phyloP scores from a whole-genome alignment of 1,139 yeast species.

The Meyerozyma carpophila region DNA sequence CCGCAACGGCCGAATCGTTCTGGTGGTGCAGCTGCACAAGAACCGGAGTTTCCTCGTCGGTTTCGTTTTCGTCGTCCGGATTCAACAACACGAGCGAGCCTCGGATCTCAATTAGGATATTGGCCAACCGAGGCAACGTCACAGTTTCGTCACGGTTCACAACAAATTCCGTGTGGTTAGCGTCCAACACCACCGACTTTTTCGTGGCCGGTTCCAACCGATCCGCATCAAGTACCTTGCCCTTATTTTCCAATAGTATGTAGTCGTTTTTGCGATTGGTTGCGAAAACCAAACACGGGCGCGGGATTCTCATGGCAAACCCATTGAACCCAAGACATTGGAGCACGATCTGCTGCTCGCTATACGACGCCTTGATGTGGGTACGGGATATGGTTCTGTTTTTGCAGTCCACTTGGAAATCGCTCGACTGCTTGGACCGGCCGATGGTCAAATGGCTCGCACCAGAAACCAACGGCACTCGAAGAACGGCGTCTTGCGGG shows the following conservation, averaged over 20 bases:
- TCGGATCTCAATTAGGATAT: constrained; percentile 57
- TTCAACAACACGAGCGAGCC: constrained; percentile 55
- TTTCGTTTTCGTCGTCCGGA: constrained; percentile 40
- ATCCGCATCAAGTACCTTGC: constrained; percentile 5
- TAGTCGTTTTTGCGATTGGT: constrained; percentile 23
- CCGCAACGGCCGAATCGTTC: constrained; percentile 4
- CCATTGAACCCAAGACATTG: constrained; percentile 73
- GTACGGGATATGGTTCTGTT: constrained; percentile 64
- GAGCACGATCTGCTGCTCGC: constrained; percentile 26
- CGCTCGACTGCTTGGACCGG: constrained; percentile 60
- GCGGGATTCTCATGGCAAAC: constrained; percentile 55
- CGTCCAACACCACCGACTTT: constrained; percentile 34
- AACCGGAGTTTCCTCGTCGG: constrained; percentile 35
- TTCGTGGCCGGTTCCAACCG: constrained; percentile 9
- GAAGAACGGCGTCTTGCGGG: constrained; percentile 33
- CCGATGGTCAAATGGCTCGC: constrained; percentile 42
- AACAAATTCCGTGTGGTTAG: constrained; percentile 51
- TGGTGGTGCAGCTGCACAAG: constrained; percentile 11
- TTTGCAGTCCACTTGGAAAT: constrained; percentile 47
- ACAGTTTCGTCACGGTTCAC: constrained; percentile 51
- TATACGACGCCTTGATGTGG: constrained; percentile 43
- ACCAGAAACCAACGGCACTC: constrained; percentile 27
- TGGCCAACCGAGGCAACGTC: constrained; percentile 49
- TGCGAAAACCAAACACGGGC: constrained; percentile 31
- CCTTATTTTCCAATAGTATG: constrained; percentile 25